Base-by-base conservation (phyloP, 2,329 filamentous ascomycete species). In the Trichocomaceae sp. region DNA sequence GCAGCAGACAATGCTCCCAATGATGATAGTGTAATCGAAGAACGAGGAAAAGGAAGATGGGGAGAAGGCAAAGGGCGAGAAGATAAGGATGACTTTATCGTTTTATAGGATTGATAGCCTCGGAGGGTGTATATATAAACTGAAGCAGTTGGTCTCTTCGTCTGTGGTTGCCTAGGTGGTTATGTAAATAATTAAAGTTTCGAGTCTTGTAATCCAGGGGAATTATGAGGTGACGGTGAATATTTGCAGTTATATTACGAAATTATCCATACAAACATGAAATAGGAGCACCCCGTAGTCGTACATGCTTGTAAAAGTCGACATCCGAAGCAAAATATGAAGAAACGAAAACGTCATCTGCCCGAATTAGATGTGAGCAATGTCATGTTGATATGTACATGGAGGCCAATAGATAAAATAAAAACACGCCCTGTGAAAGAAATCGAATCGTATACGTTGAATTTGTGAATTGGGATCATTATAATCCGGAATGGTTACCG, bases 401-500 rank as follows among this genome's bases (percentile, higher is more conserved):
- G 39, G 19, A 42, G 19, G 19, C 8, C 4, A 26, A 26, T 26
- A 44, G 10, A 46, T 23, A 20, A 7, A 22, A 47, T 22, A 19
- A 29, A 51, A 23, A 15, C 35, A 15, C 22, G 35, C 35, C 26
- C 23, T 29, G 7, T n/a, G 6, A 42, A 42, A 50, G 19, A 31
- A 13, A 42, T 29, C 10, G 15, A 17, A 26, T 47, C 15, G 23
- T 23, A 22, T 45, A 26, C 23, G 26, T 35, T 15, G n/a, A 29
- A n/a, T 13, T 42, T 53, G 47, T 51, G 15, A 37, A 20, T 29
- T 39, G 17, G 17, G n/a, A n/a, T n/a, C n/a, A 20, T 49, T 26
- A 47, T 37, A 44, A 56, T 22, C 54, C 54, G 17, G 54, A 56
- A 41, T 66, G 67, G 52, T 72, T 69, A 22, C 65, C 66, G 50